Base-by-base conservation (phyloP, 106 monocot genomes). In the Dactylorhiza incarnata region DNA sequence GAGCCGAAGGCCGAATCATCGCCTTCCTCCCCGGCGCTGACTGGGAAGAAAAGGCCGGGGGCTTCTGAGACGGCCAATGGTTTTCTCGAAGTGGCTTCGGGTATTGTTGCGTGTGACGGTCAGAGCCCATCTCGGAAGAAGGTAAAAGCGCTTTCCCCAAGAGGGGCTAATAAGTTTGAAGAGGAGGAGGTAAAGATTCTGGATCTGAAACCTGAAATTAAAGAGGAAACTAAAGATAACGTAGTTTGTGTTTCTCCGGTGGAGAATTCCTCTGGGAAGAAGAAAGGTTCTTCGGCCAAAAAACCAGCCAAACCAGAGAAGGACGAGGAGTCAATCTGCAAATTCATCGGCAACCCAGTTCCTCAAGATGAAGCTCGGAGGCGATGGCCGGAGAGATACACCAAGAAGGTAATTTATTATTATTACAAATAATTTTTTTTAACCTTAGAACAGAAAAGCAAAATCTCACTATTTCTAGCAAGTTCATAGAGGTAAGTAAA, bases 321-420 rank as follows among this genome's bases (percentile, higher is more conserved):
- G 4, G 76, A 73, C 4, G 85, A 50, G 0, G 89, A 87, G 8
- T 66, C 48, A 3, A 83, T 84, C 0, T 63, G 24, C 49, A 19
- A 56, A 49, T 86, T 94, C 16, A 6, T 86, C 16, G 93, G 93
- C 1, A 77, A 83, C 17, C 84, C 90, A 0, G 49, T 94, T 19
- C 82, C 78, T 0, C 29, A 59, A 1, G 62, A 71, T 0, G 93
- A 90, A 71, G 93, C 90, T 0, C 73, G 49, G 72, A n/a, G 48
- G 49, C 62, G 68, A 54, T 94, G 93, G 93, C 90, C 90, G 0
- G 67, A 90, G 23, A 73, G 93, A 53, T 94, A 94, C 68, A 4
- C 59, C 5, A 78, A 62, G 45, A 81, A 81, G 81, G 81, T 85
- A 73, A 17, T 66, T 7, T 4, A 37, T 37, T 37, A 37, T 37